Base-by-base conservation (phyloP, 2,329 filamentous ascomycete species). In the Arthroderma sp. region DNA sequence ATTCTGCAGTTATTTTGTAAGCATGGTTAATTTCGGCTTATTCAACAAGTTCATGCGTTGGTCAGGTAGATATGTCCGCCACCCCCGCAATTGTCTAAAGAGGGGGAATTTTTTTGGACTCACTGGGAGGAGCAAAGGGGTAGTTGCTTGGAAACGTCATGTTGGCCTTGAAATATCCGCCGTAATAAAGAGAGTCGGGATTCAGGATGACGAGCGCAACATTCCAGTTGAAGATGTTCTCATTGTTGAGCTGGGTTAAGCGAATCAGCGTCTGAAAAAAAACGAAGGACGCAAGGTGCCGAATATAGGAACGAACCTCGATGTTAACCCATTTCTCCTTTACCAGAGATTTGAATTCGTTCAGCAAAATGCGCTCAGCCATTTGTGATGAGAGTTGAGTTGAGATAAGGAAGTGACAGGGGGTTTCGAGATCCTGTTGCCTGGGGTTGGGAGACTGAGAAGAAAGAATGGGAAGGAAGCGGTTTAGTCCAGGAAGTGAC, bases 301-400 rank as follows among this genome's bases (percentile, higher is more conserved):
- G 40, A 45, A 39, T 45, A 29, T 41, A 30, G 6, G 34, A 36
- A 58, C 75, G 50, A 65, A 87, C 84, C 62, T 93, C 83, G 53
- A 95, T 86, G 55, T 89, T 78, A 11, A 94, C 83, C 89, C 89
- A 98, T 62, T 86, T 86, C 72, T 95, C 88, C 64, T 91, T 87
- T 44, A 78, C 73, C 36, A 96, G 74, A 38, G 77, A 73, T 64
- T 83, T 82, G 68, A 86, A 80, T 71, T 96, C 89, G 54, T 83
- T 83, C 83, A 94, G 86, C 45, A 96, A 74, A 42, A 93, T 82
- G 57, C 86, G 80, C 66, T 88, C 82, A 32, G 84, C 80, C 66
- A 69, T 69, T 46, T 42, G 51, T 47, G 41, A 36, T 40, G 15
- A 2, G 15, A 22, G 15, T 22, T 22, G 15, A 22, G 15, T 22